Evolutionary conservation across 1,284 basidiomycete species (phyloP), one percentile per base, ranked within the genome.

Genomic region (Sporisorium iseilematis-ciliati): DNA sequence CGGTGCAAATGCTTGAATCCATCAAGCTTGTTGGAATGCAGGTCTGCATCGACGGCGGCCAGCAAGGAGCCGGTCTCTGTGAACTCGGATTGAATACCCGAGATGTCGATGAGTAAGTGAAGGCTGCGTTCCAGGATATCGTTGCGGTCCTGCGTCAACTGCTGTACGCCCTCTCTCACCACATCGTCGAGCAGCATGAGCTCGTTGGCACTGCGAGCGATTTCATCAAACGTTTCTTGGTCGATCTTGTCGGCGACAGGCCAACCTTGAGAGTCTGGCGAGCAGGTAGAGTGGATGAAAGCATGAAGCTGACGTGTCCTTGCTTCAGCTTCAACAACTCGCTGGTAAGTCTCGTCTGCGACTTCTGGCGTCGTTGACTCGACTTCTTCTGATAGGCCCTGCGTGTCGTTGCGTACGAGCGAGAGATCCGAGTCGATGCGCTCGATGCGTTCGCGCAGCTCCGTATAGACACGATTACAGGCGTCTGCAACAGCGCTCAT

Each of bases 1-100:
- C 95, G 89, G 58, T 92, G 90, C 14, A 98, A 91, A 83, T 98
- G 94, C 21, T 92, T 89, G 85, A 98, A 98, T 55, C 92, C 92
- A 49, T 91, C 93, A 53, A 77, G 58, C 43, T 73, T 75, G 50
- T 75, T 78, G 20, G 75, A 78, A 41, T 66, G 57, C 20, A 79
- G 70, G 41, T 75, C 78, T 12, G 64, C 74, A 41, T 84, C 82
- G 18, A 83, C 61, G 2, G 74, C 69, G n/a, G 73, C 66, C 4
- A 84, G 60, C 48, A 75, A 12, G 7, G 65, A 66, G 18, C 76
- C 71, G 0, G 81, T 76, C 43, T 82, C 82, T 23, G 80, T 76
- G 53, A 78, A 82, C 57, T 84, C 83, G 25, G 81, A 83, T 60
- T 84, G 82, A n/a, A 84, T 65, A n/a, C 73, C 74, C 25, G 78